A percentile compares a stretch with the other conserved stretches of the same genome.
These are phyloP conservation scores for Ogataea naganishii DNA, from an alignment of 805 yeast genomes.

Conservation along the genomic window DNA sequence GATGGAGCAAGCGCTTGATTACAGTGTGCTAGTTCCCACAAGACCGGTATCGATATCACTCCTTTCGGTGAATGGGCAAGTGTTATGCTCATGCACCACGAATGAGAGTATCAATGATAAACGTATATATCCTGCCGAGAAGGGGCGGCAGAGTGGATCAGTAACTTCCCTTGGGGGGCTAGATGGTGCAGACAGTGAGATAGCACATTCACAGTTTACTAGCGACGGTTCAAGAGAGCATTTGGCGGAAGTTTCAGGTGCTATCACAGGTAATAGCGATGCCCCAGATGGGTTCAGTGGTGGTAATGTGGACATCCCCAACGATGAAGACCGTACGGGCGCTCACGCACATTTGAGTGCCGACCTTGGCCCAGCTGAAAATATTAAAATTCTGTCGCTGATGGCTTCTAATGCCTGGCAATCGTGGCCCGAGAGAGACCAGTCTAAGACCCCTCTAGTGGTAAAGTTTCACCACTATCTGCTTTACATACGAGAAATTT, in stretches of 20 bases:
- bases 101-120: neutral
- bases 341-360: too few species aligned
- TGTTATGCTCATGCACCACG: constrained; percentile 20
- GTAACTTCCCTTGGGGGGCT: too few species aligned
- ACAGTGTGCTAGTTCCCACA: constrained; percentile 15
- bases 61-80: constrained; percentile 19
- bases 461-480: constrained; percentile 15
- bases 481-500: constrained; percentile 11
- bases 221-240: too few species aligned
- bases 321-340: too few species aligned
- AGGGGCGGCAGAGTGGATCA: too few species aligned
- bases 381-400: constrained; percentile 21
- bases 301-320: constrained; percentile 16
- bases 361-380: constrained; percentile 20
- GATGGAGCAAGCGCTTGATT: constrained; percentile 18
- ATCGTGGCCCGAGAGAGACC: constrained; percentile 5
- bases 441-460: constrained; percentile 6
- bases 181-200: too few species aligned
- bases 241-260: too few species aligned
- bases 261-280: too few species aligned
- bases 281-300: constrained; percentile 10
- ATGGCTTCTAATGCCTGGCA: constrained; percentile 20
- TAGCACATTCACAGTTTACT: too few species aligned
- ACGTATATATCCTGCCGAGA: neutral
- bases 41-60: constrained; percentile 22